These are phyloP conservation scores for Zymoseptoria brevis DNA, from an alignment of 2,329 filamentous ascomycete genomes.

Conservation along the genomic window DNA sequence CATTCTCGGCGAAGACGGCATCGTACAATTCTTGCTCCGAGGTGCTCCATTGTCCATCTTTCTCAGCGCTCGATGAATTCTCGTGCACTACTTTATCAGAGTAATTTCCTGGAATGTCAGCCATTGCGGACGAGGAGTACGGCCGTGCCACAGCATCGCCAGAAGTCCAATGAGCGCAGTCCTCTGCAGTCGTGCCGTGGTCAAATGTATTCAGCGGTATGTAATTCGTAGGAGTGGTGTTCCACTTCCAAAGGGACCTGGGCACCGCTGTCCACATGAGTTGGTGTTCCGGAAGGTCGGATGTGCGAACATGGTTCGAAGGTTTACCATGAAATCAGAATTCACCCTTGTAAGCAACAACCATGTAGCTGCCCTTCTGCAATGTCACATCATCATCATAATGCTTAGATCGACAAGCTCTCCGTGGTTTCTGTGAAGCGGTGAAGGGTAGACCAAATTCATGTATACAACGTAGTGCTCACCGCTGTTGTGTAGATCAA, in stretches of 20 bases:
- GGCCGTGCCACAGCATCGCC: not conserved
- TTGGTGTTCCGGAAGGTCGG: not conserved
- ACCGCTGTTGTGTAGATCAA: not conserved
- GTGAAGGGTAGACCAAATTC: not conserved
- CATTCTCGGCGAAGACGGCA: slow-evolving; percentile 49
- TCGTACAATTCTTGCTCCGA: slow-evolving; percentile 27
- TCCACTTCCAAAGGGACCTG: not conserved
- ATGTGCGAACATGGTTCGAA: not conserved
- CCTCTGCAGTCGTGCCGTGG: not conserved
- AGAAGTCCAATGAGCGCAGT: not conserved
- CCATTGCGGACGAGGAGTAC: not conserved
- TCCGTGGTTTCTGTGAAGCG: not conserved
- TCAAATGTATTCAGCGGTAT: not conserved
- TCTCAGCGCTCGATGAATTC: not conserved
- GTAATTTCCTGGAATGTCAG: not conserved
- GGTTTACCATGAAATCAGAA: not conserved
- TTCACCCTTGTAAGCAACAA: not conserved
- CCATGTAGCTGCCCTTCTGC: not conserved
- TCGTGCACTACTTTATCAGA: not conserved
- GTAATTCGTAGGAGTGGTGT: not conserved
- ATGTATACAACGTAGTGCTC: not conserved
- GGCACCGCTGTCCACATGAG: not conserved
- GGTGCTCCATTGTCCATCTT: not conserved
- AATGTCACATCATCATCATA: not conserved
- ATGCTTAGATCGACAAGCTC: not conserved